Percentiles rank a stretch among this genome's conserved stretches.
These are phyloP conservation scores for Malus hybrid DNA, from an alignment of 331 rosid genomes.

Conservation along the genomic window DNA sequence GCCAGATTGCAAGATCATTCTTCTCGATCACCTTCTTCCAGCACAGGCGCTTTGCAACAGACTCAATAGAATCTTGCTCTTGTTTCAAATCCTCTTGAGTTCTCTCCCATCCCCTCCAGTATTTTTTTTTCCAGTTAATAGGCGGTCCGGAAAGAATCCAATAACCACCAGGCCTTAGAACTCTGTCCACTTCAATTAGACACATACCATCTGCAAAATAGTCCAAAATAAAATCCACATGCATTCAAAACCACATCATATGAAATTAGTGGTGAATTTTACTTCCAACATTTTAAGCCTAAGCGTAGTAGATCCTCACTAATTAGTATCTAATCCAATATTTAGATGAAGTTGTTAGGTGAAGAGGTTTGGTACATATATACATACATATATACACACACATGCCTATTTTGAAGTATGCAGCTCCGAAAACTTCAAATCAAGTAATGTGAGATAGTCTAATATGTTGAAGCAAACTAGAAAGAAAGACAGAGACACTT, in stretches of 20 bases:
- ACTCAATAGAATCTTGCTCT: conserved; percentile 78
- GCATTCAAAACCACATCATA: background rate
- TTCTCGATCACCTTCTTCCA: conserved; percentile 85
- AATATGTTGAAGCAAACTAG: background rate
- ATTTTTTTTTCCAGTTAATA: conserved; percentile 65
- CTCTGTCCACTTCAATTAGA: conserved; percentile 79
- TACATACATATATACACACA: too few relatives aligned
- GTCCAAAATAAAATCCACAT: background rate
- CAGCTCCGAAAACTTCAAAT: too few relatives aligned
- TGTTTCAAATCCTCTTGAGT: conserved; percentile 71
- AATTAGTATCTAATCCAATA: background rate
- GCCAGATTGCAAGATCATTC: conserved; percentile 79
- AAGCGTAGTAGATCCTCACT: background rate
- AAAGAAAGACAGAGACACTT: background rate
- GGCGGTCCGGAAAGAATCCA: conserved; percentile 99
- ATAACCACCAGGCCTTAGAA: conserved; percentile 90
- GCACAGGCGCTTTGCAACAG: conserved; percentile 24
- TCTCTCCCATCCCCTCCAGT: conserved; percentile 97
- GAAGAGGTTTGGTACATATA: background rate
- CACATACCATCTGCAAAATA: conserved; percentile 62
- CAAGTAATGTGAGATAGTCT: background rate
- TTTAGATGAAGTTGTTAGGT: too few relatives aligned
- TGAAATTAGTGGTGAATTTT: background rate
- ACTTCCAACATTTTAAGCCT: background rate
- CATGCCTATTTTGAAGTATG: too few relatives aligned